Conservation (phyloP, 257 asterid species). For the Cordia subcordata region DNA sequence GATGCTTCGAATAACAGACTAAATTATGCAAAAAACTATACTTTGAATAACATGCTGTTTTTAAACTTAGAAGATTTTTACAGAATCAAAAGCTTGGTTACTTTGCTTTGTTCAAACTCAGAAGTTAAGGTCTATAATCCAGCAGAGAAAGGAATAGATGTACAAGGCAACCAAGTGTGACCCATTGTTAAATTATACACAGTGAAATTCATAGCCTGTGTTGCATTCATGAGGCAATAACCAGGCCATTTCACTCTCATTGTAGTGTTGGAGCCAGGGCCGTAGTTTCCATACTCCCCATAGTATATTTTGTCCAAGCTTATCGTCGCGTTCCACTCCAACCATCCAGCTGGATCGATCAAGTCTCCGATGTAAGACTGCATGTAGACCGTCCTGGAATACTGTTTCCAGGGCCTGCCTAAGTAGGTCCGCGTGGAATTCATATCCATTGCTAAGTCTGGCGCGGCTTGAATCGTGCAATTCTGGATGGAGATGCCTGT, state of each 20-base stretch:
- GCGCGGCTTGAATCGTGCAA: conserved; percentile 18
- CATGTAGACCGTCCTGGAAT: conserved; percentile 21
- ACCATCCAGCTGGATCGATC: conserved; percentile 19
- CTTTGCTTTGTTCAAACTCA: no score
- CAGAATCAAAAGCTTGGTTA: no score
- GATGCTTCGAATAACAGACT: no score
- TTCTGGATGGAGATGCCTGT: conserved; percentile 22
- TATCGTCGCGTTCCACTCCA: conserved; percentile 18
- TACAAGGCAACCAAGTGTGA: conserved; percentile 28
- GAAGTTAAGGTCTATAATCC: not conserved
- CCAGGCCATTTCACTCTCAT: conserved; percentile 25
- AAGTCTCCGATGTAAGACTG: conserved; percentile 16
- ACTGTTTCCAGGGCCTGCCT: conserved; percentile 18
- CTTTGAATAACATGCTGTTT: no score
- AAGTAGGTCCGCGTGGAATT: conserved; percentile 4
- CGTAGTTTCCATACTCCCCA: conserved; percentile 16
- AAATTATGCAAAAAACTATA: no score
- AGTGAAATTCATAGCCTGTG: conserved; percentile 27
- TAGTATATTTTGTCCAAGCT: conserved; percentile 18
- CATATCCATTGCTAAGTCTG: conserved; percentile 5
- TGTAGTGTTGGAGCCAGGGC: conserved; percentile 17
- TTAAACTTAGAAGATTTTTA: no score
- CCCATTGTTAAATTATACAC: conserved; percentile 34
- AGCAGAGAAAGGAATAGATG: conserved; percentile 22
- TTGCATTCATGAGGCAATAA: conserved; percentile 15